Evolutionary conservation across 192 early-diverging fungal species (phyloP).

Genomic region (Geranomyces variabilis): DNA sequence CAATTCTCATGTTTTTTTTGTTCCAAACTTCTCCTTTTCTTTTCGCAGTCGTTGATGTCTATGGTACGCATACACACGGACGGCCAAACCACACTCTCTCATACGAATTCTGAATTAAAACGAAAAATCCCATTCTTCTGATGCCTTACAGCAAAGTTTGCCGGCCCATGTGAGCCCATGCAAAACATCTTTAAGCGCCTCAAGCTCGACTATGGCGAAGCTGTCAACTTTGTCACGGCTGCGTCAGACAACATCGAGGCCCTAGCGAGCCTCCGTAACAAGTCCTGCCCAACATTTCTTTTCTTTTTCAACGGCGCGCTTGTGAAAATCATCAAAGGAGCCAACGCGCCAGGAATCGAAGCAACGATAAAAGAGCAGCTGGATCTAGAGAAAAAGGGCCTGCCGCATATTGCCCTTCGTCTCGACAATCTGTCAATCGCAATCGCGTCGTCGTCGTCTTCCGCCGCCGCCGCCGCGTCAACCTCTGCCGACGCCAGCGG

Average conservation of each 20-base stretch:
- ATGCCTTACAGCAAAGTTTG: slow-evolving; percentile 51
- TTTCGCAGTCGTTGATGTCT: slow-evolving; percentile 50
- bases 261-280: slow-evolving; percentile 52
- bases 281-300: slow-evolving; percentile 63
- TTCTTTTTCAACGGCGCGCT: slow-evolving; percentile 57
- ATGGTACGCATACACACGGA: slow-evolving; percentile 36
- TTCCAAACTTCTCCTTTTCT: too few species aligned
- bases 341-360: slow-evolving; percentile 63
- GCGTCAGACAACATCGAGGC: slow-evolving; percentile 52
- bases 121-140: too few species aligned
- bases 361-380: slow-evolving; percentile 58
- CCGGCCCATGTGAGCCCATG: slow-evolving; percentile 66
- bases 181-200: slow-evolving; percentile 61
- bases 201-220: slow-evolving; percentile 60
- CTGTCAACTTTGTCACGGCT: slow-evolving; percentile 50
- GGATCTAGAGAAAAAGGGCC: slow-evolving; percentile 44
- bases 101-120: background rate
- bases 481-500: background rate
- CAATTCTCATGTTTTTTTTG: too few species aligned
- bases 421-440: background rate
- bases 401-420: slow-evolving; percentile 44
- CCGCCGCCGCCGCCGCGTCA: background rate
- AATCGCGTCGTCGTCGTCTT: background rate
- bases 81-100: too few species aligned
- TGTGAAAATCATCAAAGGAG: slow-evolving; percentile 58